A percentile compares a stretch with the other conserved stretches of the same genome.
Evolutionary conservation across 257 asterid genomes (phyloP).

Genomic region (Petrea volubilis): DNA sequence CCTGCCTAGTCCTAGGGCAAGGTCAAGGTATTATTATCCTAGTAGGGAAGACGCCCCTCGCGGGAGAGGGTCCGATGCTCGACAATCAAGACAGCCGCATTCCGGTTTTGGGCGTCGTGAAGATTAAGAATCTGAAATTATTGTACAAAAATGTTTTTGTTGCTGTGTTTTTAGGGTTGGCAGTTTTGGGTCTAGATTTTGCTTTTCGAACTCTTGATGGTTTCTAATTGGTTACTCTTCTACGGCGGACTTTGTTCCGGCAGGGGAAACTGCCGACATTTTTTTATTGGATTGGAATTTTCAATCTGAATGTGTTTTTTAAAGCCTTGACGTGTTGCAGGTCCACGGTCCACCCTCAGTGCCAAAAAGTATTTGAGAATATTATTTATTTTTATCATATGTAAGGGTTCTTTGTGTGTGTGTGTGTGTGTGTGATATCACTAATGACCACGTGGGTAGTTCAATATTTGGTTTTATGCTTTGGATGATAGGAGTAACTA

Average conservation of each 20-base stretch:
- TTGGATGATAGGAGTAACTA: no score
- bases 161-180: neutral
- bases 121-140: constrained; percentile 8
- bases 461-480: no score
- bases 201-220: neutral
- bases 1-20: neutral
- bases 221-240: neutral
- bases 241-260: neutral
- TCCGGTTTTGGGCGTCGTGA: constrained; percentile 6
- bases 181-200: neutral
- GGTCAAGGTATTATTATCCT: neutral
- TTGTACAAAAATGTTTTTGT: neutral
- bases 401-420: no score
- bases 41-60: neutral
- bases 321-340: neutral
- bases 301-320: neutral
- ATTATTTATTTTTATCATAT: no score
- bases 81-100: constrained; percentile 11
- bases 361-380: no score
- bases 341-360: neutral
- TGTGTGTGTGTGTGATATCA: no score
- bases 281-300: neutral
- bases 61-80: neutral
- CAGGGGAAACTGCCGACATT: neutral
- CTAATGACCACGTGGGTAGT: no score